Conservation (phyloP, 495 filamentous ascomycete species). For the Penicillium subrubescens region DNA sequence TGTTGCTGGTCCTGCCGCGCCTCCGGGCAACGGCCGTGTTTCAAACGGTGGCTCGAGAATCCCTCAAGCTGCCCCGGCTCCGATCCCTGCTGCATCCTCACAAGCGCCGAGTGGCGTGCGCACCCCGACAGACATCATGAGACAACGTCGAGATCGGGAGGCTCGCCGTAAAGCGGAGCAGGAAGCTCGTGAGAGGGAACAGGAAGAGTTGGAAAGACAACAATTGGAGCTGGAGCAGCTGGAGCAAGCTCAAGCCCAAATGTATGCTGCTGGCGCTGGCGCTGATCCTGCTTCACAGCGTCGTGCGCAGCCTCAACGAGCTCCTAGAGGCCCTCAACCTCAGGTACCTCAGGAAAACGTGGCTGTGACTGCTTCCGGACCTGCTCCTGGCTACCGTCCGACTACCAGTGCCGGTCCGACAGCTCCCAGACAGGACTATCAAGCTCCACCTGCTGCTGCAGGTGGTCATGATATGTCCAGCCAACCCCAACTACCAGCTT, state of each 20-base stretch:
- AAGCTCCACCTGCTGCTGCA: constrained; percentile 12
- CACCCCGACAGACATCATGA: constrained; percentile 75
- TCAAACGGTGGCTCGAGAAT: constrained; percentile 53
- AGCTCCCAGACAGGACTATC: constrained; percentile 19
- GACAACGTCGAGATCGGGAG: constrained; percentile 67
- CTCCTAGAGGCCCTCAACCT: constrained; percentile 31
- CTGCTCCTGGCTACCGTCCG: constrained; percentile 14
- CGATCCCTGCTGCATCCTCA: constrained; percentile 41
- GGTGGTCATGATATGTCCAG: constrained; percentile 7
- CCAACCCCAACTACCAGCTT: constrained; percentile 20
- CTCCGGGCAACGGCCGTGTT: constrained; percentile 44
- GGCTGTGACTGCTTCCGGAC: constrained; percentile 16
- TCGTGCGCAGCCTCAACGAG: constrained; percentile 32
- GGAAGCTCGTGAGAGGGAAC: constrained; percentile 48
- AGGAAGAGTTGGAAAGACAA: constrained; percentile 54
- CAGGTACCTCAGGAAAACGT: constrained; percentile 25
- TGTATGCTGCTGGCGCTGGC: constrained; percentile 62
- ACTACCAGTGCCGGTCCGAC: constrained; percentile 11
- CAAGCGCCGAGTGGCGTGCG: constrained; percentile 47
- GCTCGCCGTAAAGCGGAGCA: constrained; percentile 65
- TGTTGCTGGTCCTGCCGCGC: constrained; percentile 46
- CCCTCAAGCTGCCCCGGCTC: constrained; percentile 46
- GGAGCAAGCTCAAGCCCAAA: constrained; percentile 30
- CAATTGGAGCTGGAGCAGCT: constrained; percentile 57
- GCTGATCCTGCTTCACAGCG: constrained; percentile 48